Percentiles rank a stretch among this genome's conserved stretches.
Conservation (phyloP, 2,329 filamentous ascomycete species). For the Cladophialophora bantiana region DNA sequence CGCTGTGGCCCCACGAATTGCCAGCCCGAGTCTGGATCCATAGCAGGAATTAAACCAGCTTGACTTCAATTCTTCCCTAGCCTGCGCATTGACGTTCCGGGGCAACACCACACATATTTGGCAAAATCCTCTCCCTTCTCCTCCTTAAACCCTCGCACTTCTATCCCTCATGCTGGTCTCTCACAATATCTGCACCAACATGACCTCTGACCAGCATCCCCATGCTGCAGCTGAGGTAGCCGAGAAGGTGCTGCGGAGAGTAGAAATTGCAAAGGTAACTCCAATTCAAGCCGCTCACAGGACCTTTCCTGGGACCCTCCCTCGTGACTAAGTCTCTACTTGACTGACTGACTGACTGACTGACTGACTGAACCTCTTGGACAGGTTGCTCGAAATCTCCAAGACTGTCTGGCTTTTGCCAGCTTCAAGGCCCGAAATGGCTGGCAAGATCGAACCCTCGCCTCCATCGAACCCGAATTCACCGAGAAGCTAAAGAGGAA, state of each 20-base stretch:
- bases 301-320: constrained; percentile 18
- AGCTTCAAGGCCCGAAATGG: constrained; percentile 98
- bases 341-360: constrained; percentile 38
- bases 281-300: constrained; percentile 16
- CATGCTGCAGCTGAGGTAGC: constrained; percentile 48
- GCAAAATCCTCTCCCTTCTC: constrained; percentile 30
- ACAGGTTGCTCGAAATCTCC: constrained; percentile 89
- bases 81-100: constrained; percentile 38
- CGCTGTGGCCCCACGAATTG: constrained; percentile 33
- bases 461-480: constrained; percentile 82
- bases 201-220: constrained; percentile 43
- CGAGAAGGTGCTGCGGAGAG: constrained; percentile 74
- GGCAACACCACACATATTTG: constrained; percentile 36
- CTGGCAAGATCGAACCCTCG: constrained; percentile 88
- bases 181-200: constrained; percentile 45
- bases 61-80: constrained; percentile 32
- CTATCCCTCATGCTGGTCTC: constrained; percentile 39
- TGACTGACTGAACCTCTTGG: constrained; percentile 37
- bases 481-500: constrained; percentile 80
- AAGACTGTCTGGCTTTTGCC: constrained; percentile 92
- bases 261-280: constrained; percentile 75
- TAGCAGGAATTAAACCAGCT: constrained; percentile 31
- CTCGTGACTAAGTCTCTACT: too few relatives aligned
- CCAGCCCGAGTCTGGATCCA: constrained; percentile 30
- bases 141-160: constrained; percentile 28